Percentiles rank a stretch among this genome's conserved stretches.
Conservation (phyloP, 495 filamentous ascomycete genomes). For the Physcia stellaris region DNA sequence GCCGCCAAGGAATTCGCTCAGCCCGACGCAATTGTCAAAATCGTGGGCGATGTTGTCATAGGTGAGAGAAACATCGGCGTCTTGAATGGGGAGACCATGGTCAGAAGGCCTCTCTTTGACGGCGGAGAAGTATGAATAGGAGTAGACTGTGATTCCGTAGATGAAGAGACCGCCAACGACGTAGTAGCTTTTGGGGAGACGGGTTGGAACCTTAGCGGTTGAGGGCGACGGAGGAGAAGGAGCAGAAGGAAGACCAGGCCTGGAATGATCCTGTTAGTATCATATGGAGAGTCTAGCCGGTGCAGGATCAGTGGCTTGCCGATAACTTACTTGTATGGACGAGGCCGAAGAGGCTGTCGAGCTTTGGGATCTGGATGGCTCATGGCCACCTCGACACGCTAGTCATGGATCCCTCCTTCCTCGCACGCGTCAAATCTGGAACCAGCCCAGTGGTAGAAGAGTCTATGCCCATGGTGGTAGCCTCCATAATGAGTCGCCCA, state of each 20-base stretch:
- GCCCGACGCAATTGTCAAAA: constrained; percentile 52
- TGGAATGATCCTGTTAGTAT: too few species aligned
- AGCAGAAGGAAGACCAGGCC: background rate
- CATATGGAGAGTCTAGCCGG: background rate
- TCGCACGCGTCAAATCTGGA: too few species aligned
- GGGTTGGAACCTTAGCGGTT: too few species aligned
- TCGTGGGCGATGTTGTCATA: constrained; percentile 41
- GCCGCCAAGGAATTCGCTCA: constrained; percentile 53
- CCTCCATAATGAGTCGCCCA: too few species aligned
- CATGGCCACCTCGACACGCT: too few species aligned
- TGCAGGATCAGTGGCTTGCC: too few species aligned
- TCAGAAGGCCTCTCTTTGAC: constrained; percentile 18
- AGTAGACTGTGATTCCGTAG: constrained; percentile 36
- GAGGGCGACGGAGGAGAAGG: background rate
- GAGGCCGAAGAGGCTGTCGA: too few species aligned
- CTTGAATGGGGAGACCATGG: constrained; percentile 1
- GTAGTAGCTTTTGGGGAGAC: constrained; percentile 12
- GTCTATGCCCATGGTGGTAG: too few species aligned
- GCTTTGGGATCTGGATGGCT: too few species aligned
- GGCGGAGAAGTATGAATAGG: constrained; percentile 36
- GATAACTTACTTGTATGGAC: constrained; percentile 4
- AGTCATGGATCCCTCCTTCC: too few species aligned
- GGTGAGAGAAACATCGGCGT: constrained; percentile 37
- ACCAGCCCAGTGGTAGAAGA: too few species aligned
- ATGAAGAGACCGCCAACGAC: constrained; percentile 25